phyloP scores from a whole-genome alignment of 192 early-diverging fungal genomes.

The Podochytrium sp. region DNA sequence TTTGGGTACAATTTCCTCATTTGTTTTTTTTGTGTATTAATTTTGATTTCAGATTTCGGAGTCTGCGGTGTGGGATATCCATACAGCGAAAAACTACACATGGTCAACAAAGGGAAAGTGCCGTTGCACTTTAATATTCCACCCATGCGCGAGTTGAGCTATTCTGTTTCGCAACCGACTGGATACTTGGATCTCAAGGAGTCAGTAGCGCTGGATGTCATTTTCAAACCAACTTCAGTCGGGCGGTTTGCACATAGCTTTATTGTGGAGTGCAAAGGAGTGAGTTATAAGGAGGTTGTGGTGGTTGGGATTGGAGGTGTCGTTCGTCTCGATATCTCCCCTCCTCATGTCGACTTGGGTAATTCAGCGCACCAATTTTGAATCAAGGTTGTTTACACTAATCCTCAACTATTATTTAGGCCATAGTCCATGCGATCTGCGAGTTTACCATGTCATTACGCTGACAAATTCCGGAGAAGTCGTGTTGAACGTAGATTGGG shows the following conservation, averaged over 20 bases:
- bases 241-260: constrained; percentile 54
- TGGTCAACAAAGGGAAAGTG: constrained; percentile 64
- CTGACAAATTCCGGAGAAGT: constrained; percentile 60
- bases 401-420: too few species aligned
- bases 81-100: constrained; percentile 51
- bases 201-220: constrained; percentile 45
- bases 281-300: constrained; percentile 67
- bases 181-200: constrained; percentile 56
- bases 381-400: too few species aligned
- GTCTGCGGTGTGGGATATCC: constrained; percentile 59
- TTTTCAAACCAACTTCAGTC: constrained; percentile 52
- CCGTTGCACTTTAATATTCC: constrained; percentile 60
- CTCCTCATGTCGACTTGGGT: constrained; percentile 51
- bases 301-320: constrained; percentile 62
- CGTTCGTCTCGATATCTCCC: constrained; percentile 58
- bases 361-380: too few species aligned
- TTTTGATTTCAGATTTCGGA: constrained; percentile 51
- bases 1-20: constrained; percentile 12
- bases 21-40: neutral
- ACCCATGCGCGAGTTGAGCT: constrained; percentile 50
- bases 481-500: constrained; percentile 47
- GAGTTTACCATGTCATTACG: constrained; percentile 44
- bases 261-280: constrained; percentile 64
- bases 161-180: constrained; percentile 38
- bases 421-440: constrained; percentile 54